phyloP scores from a whole-genome alignment of 2,329 filamentous ascomycete species.

The Aspergillus alliaceus region DNA sequence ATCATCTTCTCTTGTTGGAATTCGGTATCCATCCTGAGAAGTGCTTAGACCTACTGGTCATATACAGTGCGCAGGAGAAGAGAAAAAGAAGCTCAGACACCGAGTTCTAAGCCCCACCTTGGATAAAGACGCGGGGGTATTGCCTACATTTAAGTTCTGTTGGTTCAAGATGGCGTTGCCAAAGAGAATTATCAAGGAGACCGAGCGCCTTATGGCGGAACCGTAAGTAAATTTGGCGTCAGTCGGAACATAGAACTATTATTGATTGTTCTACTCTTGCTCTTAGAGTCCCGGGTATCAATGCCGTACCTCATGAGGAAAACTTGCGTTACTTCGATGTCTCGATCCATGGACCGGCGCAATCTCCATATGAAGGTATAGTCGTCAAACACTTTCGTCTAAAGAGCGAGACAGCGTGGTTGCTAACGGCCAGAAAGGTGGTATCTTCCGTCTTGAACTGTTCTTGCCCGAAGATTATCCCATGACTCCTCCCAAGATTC shows the following conservation, averaged over 20 bases:
- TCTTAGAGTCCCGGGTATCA: conserved; percentile 87
- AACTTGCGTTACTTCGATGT: conserved; percentile 99
- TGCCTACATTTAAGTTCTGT: conserved; percentile 19
- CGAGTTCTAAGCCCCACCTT: conserved; percentile 8
- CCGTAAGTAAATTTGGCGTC: conserved; percentile 64
- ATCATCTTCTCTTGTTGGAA: neutral
- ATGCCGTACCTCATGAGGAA: conserved; percentile 91
- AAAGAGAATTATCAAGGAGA: conserved; percentile 98
- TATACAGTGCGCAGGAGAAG: neutral
- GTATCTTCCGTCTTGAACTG: conserved; percentile 93
- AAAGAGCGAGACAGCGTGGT: neutral
- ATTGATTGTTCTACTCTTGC: conserved; percentile 7
- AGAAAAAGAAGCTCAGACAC: neutral
- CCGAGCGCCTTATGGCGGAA: conserved; percentile 92
- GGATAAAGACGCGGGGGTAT: conserved; percentile 7
- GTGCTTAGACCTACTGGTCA: neutral
- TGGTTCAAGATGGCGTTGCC: conserved; percentile 65
- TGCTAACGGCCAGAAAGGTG: conserved; percentile 50
- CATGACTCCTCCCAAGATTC: conserved; percentile 98
- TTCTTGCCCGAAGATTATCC: conserved; percentile 98
- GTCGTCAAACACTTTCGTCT: neutral
- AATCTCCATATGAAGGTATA: conserved; percentile 91
- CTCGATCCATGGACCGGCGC: conserved; percentile 85
- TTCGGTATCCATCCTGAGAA: neutral
- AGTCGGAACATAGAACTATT: neutral